Evolutionary conservation across 1,284 basidiomycete genomes (phyloP).

Genomic region (Peniophora sp.): DNA sequence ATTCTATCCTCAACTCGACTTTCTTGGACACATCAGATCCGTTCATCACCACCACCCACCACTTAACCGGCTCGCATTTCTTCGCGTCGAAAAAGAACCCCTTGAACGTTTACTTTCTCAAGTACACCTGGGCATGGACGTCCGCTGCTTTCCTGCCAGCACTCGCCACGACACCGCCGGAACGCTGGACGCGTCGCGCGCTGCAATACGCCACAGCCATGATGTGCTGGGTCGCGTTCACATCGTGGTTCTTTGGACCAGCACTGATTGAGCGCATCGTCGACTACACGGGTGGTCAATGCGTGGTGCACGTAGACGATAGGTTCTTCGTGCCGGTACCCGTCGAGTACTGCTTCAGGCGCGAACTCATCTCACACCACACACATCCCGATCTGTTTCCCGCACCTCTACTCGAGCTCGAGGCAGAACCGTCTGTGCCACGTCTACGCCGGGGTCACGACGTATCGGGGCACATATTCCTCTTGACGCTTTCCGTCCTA

Average conservation of each 20-base stretch:
- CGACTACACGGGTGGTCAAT: constrained; percentile 75
- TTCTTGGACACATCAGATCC: constrained; percentile 70
- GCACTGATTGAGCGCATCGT: constrained; percentile 72
- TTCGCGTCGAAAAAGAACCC: constrained; percentile 80
- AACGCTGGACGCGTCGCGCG: constrained; percentile 35
- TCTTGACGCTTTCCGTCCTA: constrained; percentile 78
- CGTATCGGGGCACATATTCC: constrained; percentile 90
- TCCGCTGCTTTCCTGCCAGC: constrained; percentile 56
- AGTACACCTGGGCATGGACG: constrained; percentile 91
- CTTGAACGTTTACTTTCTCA: constrained; percentile 85
- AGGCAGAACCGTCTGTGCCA: constrained; percentile 24
- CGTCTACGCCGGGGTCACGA: constrained; percentile 80
- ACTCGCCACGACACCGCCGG: constrained; percentile 45
- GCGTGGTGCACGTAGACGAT: constrained; percentile 53
- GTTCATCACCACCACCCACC: constrained; percentile 59
- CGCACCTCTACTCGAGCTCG: constrained; percentile 26
- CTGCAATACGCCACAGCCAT: constrained; percentile 61
- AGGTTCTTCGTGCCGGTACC: constrained; percentile 41
- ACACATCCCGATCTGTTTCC: constrained; percentile 65
- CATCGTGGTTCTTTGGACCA: constrained; percentile 91
- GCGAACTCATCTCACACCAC: constrained; percentile 41
- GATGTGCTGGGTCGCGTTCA: constrained; percentile 67
- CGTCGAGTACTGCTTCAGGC: constrained; percentile 50
- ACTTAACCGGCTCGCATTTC: constrained; percentile 56
- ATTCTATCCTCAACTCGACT: constrained; percentile 44